Evolutionary conservation across 2,329 filamentous ascomycete genomes (phyloP).

Genomic region (Ophiostoma angusticollis): DNA sequence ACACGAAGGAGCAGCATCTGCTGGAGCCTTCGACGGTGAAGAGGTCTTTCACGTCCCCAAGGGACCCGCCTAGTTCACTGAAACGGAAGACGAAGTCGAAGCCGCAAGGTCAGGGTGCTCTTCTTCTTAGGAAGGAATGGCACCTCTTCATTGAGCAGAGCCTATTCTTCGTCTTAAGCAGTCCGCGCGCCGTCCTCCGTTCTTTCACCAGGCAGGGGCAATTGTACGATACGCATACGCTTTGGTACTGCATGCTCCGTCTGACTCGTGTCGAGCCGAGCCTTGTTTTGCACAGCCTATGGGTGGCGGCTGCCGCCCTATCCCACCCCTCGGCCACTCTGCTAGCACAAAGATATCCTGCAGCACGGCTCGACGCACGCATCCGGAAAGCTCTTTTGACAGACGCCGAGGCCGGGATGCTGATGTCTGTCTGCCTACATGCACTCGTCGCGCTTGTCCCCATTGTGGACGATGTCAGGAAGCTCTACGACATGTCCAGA

Average conservation of each 20-base stretch:
- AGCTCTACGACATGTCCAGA: conserved; percentile 47
- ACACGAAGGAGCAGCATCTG: conserved; percentile 36
- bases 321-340: conserved; percentile 41
- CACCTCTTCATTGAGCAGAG: conserved; percentile 50
- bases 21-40: conserved; percentile 28
- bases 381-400: conserved; percentile 25
- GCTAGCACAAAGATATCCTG: conserved; percentile 27
- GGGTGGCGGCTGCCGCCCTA: conserved; percentile 45
- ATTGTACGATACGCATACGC: conserved; percentile 45
- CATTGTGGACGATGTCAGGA: conserved; percentile 31
- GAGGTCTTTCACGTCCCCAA: conserved; percentile 18
- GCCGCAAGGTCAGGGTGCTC: conserved; percentile 4
- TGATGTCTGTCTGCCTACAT: conserved; percentile 50
- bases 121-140: conserved; percentile 35
- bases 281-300: conserved; percentile 51
- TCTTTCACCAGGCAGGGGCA: conserved; percentile 44
- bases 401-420: conserved; percentile 36
- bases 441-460: conserved; percentile 48
- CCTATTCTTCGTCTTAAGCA: conserved; percentile 49
- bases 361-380: conserved; percentile 24
- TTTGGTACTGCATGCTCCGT: conserved; percentile 51
- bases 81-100: conserved; percentile 23
- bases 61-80: conserved; percentile 19
- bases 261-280: conserved; percentile 44
- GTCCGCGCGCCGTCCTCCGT: conserved; percentile 38